These are phyloP conservation scores for Didymella arachidicola DNA, from an alignment of 2,329 filamentous ascomycete species.

Conservation along the genomic window DNA sequence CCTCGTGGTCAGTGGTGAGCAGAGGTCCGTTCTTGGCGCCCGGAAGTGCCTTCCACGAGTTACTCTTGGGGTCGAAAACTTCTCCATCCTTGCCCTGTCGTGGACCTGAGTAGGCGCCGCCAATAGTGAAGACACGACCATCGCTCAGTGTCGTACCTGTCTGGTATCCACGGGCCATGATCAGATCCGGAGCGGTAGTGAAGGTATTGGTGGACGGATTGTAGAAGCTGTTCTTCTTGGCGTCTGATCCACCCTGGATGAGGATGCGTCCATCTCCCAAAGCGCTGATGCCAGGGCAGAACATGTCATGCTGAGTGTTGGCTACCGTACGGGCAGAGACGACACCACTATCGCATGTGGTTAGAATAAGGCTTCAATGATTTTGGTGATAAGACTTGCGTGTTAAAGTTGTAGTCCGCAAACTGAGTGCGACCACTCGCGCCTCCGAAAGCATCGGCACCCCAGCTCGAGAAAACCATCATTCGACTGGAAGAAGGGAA, in stretches of 20 bases:
- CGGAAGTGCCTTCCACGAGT: conserved; percentile 33
- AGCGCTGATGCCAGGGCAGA: conserved; percentile 38
- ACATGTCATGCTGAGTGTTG: conserved; percentile 41
- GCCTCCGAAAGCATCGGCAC: conserved; percentile 37
- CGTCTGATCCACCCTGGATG: conserved; percentile 38
- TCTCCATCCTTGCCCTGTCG: conserved; percentile 36
- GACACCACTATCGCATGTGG: conserved; percentile 21
- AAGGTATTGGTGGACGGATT: conserved; percentile 32
- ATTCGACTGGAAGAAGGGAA: conserved; percentile 33
- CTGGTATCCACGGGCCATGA: conserved; percentile 38
- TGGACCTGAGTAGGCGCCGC: conserved; percentile 36
- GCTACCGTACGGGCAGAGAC: conserved; percentile 34
- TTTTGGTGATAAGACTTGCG: conserved; percentile 20
- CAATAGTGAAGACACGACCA: conserved; percentile 38
- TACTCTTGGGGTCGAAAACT: conserved; percentile 31
- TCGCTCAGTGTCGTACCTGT: conserved; percentile 31
- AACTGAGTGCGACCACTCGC: conserved; percentile 34
- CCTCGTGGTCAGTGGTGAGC: conserved; percentile 34
- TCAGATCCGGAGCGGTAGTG: conserved; percentile 29
- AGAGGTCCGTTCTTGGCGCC: conserved; percentile 27
- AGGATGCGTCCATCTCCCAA: conserved; percentile 34
- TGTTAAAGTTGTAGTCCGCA: conserved; percentile 37
- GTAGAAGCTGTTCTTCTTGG: conserved; percentile 33
- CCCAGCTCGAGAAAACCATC: conserved; percentile 42
- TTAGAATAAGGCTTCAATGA: conserved; percentile 9